A percentile compares a stretch with the other conserved stretches of the same genome.
phyloP scores from a whole-genome alignment of 352 stramenopile species.

The Aphanomyces astaci region DNA sequence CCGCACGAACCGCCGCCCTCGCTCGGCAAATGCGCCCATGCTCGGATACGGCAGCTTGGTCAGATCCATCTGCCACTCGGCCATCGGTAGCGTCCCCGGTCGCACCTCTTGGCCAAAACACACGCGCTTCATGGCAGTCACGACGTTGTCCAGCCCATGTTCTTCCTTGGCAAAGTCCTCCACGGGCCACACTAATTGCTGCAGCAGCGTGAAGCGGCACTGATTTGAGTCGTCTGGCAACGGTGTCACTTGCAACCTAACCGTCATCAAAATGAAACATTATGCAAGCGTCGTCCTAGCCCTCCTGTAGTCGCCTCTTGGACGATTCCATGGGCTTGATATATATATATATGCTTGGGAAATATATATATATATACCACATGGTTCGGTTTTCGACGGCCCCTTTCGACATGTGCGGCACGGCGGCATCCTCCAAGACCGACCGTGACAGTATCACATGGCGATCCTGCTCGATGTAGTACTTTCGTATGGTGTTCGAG shows the following conservation, averaged over 20 bases:
- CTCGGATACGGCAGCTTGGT: background rate
- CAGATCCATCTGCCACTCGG: background rate
- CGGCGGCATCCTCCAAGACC: background rate
- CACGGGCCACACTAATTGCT: background rate
- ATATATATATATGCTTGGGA: too few relatives aligned
- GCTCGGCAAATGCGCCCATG: background rate
- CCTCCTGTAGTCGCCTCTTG: too few relatives aligned
- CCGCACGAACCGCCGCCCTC: background rate
- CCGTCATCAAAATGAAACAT: too few relatives aligned
- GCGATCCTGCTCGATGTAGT: background rate
- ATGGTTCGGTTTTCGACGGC: background rate
- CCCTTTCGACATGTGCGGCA: constrained; percentile 10
- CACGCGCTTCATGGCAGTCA: background rate
- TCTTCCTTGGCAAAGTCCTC: background rate
- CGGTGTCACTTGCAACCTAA: background rate
- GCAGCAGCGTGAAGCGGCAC: constrained; percentile 1
- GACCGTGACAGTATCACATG: background rate
- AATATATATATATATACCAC: too few relatives aligned
- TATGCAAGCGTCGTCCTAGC: too few relatives aligned
- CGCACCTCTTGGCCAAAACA: background rate
- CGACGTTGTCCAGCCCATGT: background rate
- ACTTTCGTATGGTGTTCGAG: constrained; percentile 12
- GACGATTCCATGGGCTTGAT: too few relatives aligned
- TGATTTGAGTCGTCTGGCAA: background rate
- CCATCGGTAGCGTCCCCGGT: background rate